Evolutionary conservation across 2,329 filamentous ascomycete species (phyloP).

Genomic region (Alternaria panax): DNA sequence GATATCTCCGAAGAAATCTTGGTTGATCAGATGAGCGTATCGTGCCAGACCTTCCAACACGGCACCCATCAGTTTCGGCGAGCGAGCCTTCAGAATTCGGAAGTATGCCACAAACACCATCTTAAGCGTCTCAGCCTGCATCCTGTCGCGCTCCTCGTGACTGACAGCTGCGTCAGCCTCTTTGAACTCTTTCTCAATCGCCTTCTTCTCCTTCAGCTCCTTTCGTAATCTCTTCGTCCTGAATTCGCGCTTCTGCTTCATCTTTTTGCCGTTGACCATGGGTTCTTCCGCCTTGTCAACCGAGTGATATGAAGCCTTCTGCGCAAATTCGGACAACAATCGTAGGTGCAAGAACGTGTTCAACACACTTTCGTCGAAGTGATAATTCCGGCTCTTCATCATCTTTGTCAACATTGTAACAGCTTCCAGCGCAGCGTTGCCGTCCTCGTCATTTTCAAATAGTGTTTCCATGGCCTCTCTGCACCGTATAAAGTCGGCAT

Average conservation of each 20-base stretch:
- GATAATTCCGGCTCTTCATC: constrained; percentile 88
- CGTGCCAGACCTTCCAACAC: constrained; percentile 93
- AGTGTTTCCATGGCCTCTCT: constrained; percentile 79
- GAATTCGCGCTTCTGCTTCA: constrained; percentile 81
- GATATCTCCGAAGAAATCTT: constrained; percentile 97
- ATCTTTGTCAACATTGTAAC: constrained; percentile 87
- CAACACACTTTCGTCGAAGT: constrained; percentile 82
- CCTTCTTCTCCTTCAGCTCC: constrained; percentile 81
- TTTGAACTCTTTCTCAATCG: constrained; percentile 89
- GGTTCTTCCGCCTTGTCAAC: constrained; percentile 69
- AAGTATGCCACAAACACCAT: constrained; percentile 96
- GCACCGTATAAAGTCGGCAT: constrained; percentile 80
- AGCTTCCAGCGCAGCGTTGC: constrained; percentile 84
- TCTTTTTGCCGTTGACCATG: constrained; percentile 61
- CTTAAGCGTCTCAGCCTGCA: constrained; percentile 95
- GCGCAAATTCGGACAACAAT: constrained; percentile 84
- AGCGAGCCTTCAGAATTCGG: constrained; percentile 84
- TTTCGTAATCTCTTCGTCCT: constrained; percentile 89
- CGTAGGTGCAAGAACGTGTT: constrained; percentile 92
- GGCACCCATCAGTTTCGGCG: constrained; percentile 90
- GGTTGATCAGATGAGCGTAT: constrained; percentile 96
- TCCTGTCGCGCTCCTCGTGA: constrained; percentile 90
- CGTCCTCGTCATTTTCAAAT: constrained; percentile 88
- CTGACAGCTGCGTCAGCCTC: constrained; percentile 89
- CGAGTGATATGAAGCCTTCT: constrained; percentile 79